Evolutionary conservation across 2,329 filamentous ascomycete species (phyloP).

Genomic region (Trichoderma atroviride): DNA sequence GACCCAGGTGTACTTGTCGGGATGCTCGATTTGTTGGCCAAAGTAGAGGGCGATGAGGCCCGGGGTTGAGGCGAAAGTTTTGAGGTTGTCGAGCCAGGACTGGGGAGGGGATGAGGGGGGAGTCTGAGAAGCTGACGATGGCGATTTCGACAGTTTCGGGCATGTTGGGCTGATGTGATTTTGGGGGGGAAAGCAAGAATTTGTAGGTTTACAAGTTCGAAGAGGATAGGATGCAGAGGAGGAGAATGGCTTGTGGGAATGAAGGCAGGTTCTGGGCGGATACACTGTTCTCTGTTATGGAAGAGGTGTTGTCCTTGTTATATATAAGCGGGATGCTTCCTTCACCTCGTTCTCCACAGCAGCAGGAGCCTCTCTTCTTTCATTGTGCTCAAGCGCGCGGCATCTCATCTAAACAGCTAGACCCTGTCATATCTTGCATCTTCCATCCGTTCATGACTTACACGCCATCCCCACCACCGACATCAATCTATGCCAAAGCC

Average conservation of each 20-base stretch:
- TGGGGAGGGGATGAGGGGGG: slow-evolving; percentile 34
- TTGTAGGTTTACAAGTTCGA: neutral
- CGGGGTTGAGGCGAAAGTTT: slow-evolving; percentile 37
- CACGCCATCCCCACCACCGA: neutral
- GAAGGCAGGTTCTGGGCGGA: neutral
- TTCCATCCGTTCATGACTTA: neutral
- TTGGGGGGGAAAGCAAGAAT: neutral
- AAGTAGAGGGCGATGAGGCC: slow-evolving; percentile 41
- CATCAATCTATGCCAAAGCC: neutral
- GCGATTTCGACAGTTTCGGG: slow-evolving; percentile 38
- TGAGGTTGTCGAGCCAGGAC: slow-evolving; percentile 35
- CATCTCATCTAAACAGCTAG: neutral
- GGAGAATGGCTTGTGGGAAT: neutral
- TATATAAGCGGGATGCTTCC: neutral
- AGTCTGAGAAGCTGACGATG: slow-evolving; percentile 39
- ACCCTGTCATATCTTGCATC: neutral
- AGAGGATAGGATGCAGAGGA: neutral
- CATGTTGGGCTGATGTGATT: slow-evolving; percentile 30
- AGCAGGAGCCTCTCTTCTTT: neutral
- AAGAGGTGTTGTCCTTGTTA: neutral
- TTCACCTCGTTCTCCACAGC: neutral
- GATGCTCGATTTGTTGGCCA: slow-evolving; percentile 42
- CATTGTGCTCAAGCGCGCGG: neutral
- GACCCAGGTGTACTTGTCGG: slow-evolving; percentile 39
- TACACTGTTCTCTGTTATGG: neutral